Conservation (phyloP, 2,329 filamentous ascomycete genomes). For the Geosmithia morbida region DNA sequence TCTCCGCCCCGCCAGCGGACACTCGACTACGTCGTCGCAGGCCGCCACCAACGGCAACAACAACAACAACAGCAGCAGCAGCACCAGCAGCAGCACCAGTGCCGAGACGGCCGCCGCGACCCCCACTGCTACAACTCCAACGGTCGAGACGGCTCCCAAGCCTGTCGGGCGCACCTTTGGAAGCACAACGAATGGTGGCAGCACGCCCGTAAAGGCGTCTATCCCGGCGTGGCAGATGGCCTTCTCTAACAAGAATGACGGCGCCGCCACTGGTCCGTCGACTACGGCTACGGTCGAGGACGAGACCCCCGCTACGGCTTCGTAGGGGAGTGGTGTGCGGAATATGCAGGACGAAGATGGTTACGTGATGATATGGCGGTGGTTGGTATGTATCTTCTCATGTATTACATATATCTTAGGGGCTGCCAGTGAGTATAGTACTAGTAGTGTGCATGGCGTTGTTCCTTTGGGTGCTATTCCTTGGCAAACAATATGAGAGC, state of each 20-base stretch:
- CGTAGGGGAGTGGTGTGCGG: not conserved
- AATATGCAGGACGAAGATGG: not conserved
- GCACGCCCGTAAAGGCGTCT: constrained; percentile 42
- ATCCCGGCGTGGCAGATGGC: constrained; percentile 75
- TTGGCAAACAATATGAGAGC: not conserved
- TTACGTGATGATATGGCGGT: too few species aligned
- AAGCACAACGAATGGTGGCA: constrained; percentile 14
- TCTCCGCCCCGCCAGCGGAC: constrained; percentile 14
- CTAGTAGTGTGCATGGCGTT: not conserved
- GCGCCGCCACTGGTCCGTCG: not conserved
- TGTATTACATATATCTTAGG: not conserved
- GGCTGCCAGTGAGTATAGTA: not conserved
- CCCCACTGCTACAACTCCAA: not conserved
- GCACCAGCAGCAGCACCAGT: not conserved
- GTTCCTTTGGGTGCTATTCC: not conserved
- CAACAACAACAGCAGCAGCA: not conserved
- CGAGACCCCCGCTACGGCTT: not conserved
- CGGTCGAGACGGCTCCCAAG: not conserved
- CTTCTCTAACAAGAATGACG: constrained; percentile 37
- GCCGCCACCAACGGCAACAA: not conserved
- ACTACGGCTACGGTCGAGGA: constrained; percentile 1
- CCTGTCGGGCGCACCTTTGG: constrained; percentile 1
- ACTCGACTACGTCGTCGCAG: constrained; percentile 14
- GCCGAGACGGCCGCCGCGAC: not conserved
- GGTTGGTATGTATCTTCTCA: not conserved